Evolutionary conservation across 2,329 filamentous ascomycete genomes (phyloP), one percentile per base, ranked within the genome.

Genomic region (Drechslera avenae): DNA sequence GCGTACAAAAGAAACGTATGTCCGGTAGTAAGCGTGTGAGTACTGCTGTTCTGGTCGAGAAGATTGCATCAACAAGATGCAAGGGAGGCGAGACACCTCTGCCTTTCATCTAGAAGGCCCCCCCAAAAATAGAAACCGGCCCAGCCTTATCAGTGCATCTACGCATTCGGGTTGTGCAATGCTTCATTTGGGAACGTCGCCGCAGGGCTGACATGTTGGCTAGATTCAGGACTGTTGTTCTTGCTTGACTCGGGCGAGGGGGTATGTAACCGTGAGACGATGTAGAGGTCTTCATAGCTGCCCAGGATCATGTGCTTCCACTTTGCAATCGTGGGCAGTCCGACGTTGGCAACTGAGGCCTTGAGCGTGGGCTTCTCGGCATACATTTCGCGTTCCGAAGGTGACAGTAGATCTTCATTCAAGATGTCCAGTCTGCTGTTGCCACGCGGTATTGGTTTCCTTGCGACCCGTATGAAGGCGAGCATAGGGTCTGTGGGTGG

Each of bases 251-350:
- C 57, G 4, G 71, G 69, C 26, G 66, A 65, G 21, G 62, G 62
- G 13, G 66, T 66, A 40, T 66, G 64, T 34, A 77, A 74, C 14
- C 75, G 71, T 40, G 73, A 77, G 14, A 81, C 75, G 52, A 81
- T 79, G 63, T 77, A 81, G n/a, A 81, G 69, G 30, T 79, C 74
- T 18, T 77, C 72, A 54, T 73, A 80, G 49, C 71, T 74, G 48
- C 77, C 75, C 49, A 78, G 67, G 13, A 80, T 60, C 55, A 79
- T 66, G 32, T 76, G 72, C 52, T 76, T 77, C 73, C 76, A 78
- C 57, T 78, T 79, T 8, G 76, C 75, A 23, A 63, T 60, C 9
- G 68, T 72, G 5, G 78, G 77, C 17, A 81, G 68, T 39, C 76
- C 75, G 50, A 81, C 69, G 44, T 77, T 78, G 16, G 78, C 78